Evolutionary conservation across 2,329 filamentous ascomycete species (phyloP).

Genomic region (Xylaria sp.): DNA sequence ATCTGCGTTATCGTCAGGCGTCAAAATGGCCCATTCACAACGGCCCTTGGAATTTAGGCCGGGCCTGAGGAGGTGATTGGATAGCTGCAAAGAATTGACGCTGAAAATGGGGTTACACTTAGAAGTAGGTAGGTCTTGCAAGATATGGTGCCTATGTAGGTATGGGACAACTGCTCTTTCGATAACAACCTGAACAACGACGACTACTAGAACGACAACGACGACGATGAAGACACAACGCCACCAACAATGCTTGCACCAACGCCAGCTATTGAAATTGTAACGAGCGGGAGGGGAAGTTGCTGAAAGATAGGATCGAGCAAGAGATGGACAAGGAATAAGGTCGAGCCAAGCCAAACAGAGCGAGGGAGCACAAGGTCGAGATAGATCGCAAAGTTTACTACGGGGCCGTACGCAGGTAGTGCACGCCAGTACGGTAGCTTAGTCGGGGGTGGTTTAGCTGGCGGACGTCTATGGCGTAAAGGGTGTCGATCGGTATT

Average conservation of each 20-base stretch:
- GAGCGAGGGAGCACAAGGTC: constrained; percentile 40
- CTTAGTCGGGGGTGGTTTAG: constrained; percentile 31
- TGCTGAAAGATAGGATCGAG: constrained; percentile 32
- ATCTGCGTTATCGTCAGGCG: constrained; percentile 45
- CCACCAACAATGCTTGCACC: constrained; percentile 33
- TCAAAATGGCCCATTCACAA: constrained; percentile 45
- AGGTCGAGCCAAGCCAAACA: constrained; percentile 40
- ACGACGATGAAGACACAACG: constrained; percentile 22
- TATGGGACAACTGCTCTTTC: constrained; percentile 27
- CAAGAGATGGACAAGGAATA: constrained; percentile 39
- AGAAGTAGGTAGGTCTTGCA: constrained; percentile 26
- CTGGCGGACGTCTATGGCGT: constrained; percentile 27
- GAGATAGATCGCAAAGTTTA: constrained; percentile 39
- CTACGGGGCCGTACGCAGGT: constrained; percentile 15
- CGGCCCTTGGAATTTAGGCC: constrained; percentile 42
- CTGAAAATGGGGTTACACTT: constrained; percentile 40
- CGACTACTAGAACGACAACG: constrained; percentile 11
- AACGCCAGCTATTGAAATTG: constrained; percentile 38
- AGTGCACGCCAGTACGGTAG: constrained; percentile 27
- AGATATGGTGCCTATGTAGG: constrained; percentile 36
- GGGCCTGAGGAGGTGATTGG: constrained; percentile 41
- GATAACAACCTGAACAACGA: constrained; percentile 23
- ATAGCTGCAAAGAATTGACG: constrained; percentile 41
- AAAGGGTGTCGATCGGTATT: constrained; percentile 36
- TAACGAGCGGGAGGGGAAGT: constrained; percentile 46